A percentile compares a stretch with the other conserved stretches of the same genome.
Evolutionary conservation across 148 eudicot genomes (phyloP).

Genomic region (Vaccinium myrtillus): DNA sequence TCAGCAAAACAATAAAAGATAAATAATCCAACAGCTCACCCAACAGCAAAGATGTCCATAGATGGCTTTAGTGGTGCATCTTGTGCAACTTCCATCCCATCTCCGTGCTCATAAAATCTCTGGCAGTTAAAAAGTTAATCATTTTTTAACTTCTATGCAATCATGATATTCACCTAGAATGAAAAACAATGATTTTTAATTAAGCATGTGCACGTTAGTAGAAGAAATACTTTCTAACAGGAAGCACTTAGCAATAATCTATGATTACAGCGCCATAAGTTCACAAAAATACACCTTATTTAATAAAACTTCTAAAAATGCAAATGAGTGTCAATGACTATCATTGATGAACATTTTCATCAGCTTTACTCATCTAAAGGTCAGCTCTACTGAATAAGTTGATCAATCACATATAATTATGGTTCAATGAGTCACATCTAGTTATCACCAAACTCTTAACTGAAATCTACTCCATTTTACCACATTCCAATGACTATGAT

Average conservation of each 20-base stretch:
- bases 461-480: background rate
- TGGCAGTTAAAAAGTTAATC: constrained; percentile 28
- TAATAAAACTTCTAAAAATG: background rate
- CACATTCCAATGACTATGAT: background rate
- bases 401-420: background rate
- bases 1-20: background rate
- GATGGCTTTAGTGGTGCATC: constrained; percentile 86
- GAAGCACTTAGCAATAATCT: background rate
- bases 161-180: background rate
- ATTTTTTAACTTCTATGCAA: background rate
- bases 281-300: background rate
- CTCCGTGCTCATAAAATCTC: constrained; percentile 99
- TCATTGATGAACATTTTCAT: background rate
- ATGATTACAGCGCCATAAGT: background rate
- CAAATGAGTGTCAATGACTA: background rate
- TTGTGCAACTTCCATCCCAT: constrained; percentile 76
- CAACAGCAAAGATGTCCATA: constrained; percentile 94
- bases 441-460: background rate
- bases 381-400: background rate
- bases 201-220: background rate
- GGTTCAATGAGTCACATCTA: background rate
- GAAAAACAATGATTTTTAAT: background rate
- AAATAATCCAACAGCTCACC: constrained; percentile 52
- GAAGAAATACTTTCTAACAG: background rate
- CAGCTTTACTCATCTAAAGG: background rate